These are phyloP conservation scores for Dentipellis fragilis DNA, from an alignment of 768 basidiomycete species.

Conservation along the genomic window DNA sequence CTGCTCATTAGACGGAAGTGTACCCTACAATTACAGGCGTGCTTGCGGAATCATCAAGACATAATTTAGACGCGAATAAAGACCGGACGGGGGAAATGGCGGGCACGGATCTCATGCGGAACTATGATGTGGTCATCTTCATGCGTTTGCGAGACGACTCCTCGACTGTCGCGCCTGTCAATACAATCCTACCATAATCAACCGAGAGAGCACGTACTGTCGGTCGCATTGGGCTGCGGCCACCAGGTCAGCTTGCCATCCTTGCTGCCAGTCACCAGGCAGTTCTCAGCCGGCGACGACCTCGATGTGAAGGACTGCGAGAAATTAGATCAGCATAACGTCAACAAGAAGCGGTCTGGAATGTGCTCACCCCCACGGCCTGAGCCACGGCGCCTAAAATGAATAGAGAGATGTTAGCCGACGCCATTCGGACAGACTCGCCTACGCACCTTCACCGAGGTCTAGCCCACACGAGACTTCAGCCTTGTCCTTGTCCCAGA, in stretches of 20 bases:
- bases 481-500: constrained; percentile 52
- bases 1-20: background rate
- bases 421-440: background rate
- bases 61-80: constrained; percentile 9
- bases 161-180: background rate
- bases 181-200: too few species aligned
- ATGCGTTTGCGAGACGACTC: constrained; percentile 8
- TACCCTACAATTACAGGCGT: constrained; percentile 1
- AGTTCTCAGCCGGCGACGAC: background rate
- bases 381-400: constrained; percentile 8
- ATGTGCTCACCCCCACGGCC: constrained; percentile 6
- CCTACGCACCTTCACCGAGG: constrained; percentile 36
- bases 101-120: background rate
- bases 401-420: too few species aligned
- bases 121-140: constrained; percentile 6
- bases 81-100: background rate
- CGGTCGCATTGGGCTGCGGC: constrained; percentile 2
- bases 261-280: constrained; percentile 11
- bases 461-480: constrained; percentile 48
- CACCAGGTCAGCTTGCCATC: constrained; percentile 14
- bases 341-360: background rate
- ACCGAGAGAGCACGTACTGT: background rate
- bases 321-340: background rate
- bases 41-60: background rate
- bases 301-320: constrained; percentile 1